Evolutionary conservation across 441 rosid genomes (phyloP), one percentile per base, ranked within the genome.

Genomic region (Raphanus hybrid): DNA sequence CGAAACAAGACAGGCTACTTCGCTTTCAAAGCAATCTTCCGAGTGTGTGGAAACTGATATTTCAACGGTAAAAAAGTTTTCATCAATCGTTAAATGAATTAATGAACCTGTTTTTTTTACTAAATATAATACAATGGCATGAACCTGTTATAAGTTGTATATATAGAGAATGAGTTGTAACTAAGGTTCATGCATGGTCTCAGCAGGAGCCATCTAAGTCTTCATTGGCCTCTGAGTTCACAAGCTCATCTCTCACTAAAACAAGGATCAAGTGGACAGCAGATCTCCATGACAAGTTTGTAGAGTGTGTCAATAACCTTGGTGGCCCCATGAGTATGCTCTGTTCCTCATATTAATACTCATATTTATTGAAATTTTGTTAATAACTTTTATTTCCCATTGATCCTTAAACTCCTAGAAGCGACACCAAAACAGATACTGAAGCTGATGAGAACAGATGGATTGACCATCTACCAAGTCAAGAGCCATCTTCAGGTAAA

Each of bases 401-500:
- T 54, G 10, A 7, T 57, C 74, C 26, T 32, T 75, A 34, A 45
- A 61, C 43, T 34, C 69, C 9, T 60, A 59, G 63, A 59, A 78
- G 93, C 97, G 2, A 91, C 97, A 2, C 98, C 98, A 3, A 91
- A 89, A 87, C 85, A 85, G 55, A 87, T 93, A 37, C 82, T 91
- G 70, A 89, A 86, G 87, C 86, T 87, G 64, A 91, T 93, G 98
- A 89, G 84, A 50, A 84, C 88, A 0, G 83, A 85, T 69, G 91
- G 86, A 62, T 81, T 93, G 82, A 90, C 93, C 27, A 90, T 93
- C 70, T 90, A 87, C 69, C 98, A 93, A 76, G 86, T 93, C 20
- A 93, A 93, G 84, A 91, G 98, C 73, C 98, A 90, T 78, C 80
- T 92, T 85, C 97, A 92, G 89, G 92, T 92, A 6, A 43, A 16